Evolutionary conservation across 2,329 filamentous ascomycete genomes (phyloP), one percentile per base, ranked within the genome.

Genomic region (Alternaria arborescens): DNA sequence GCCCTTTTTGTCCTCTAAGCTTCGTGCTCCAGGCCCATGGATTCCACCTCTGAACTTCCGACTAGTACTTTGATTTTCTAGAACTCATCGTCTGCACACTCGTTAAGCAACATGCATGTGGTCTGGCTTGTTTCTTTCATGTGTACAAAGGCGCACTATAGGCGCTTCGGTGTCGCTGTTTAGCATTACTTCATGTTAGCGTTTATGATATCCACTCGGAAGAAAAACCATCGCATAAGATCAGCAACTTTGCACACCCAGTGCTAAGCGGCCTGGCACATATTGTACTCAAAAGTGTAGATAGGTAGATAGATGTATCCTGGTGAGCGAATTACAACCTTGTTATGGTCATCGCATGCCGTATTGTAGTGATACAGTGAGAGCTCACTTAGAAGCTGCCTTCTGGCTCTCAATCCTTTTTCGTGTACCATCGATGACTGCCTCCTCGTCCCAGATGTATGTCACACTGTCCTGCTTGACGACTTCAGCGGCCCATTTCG

Each of bases 391-490:
- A 2, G 62, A 50, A 26, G 61, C 60, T 34, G 58, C 54, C 61
- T 73, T 77, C 42, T 75, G 8, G 24, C 64, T 69, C 44, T 64
- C 71, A 20, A 78, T 55, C 54, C 54, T 73, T 58, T 67, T 67
- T 43, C 56, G 60, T 10, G 65, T 74, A 4, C 44, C 58, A 10
- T 55, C 24, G 16, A 78, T n/a, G 2, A 69, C 55, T 2, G 20
- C 46, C 43, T 72, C 67, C 61, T 78, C 77, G 38, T 79, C 61
- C 68, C 69, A 79, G 40, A 78, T 72, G 34, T 74, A 76, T 7
- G 82, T 87, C 16, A 94, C 90, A 67, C 88, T 93, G 16, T 88
- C 86, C 58, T 91, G 85, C 60, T 82, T 81, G 5, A 84, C 77
- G 3, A 90, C 85, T 1, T 83, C 85, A 60, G 86, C 79, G 0